Evolutionary conservation across 345 rosid species (phyloP).

Genomic region (Clarkia xantiana): DNA sequence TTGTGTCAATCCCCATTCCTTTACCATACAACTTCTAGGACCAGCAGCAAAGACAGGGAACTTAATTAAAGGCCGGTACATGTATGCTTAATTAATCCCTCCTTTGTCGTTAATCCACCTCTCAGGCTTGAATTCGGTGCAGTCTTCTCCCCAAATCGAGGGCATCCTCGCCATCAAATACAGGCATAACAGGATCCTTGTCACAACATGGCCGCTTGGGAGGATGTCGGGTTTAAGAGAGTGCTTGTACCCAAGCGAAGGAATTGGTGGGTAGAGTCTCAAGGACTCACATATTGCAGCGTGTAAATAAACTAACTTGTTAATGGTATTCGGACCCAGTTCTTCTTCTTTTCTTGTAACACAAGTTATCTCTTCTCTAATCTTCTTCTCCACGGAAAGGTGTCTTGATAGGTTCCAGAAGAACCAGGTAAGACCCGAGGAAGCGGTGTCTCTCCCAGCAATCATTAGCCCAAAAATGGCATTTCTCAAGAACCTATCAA

Average conservation of each 20-base stretch:
- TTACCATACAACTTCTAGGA: constrained; percentile 54
- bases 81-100: too few relatives aligned
- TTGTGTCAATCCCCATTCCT: constrained; percentile 35
- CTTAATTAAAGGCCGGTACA: constrained; percentile 36
- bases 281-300: constrained; percentile 33
- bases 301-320: constrained; percentile 35
- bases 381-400: constrained; percentile 16
- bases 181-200: constrained; percentile 15
- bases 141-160: constrained; percentile 25
- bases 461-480: constrained; percentile 28
- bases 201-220: constrained; percentile 24
- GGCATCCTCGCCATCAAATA: constrained; percentile 27
- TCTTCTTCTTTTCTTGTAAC: constrained; percentile 2
- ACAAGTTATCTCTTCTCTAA: constrained; percentile 28
- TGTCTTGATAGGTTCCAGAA: constrained; percentile 27
- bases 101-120: constrained; percentile 25
- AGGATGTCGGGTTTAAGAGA: constrained; percentile 16
- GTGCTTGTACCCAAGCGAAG: constrained; percentile 12
- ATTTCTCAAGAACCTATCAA: constrained; percentile 38
- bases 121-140: constrained; percentile 25
- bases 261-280: constrained; percentile 42
- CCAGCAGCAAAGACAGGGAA: constrained; percentile 50
- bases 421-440: constrained; percentile 26
- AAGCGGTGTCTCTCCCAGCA: constrained; percentile 36
- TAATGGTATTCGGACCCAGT: neutral